A percentile compares a stretch with the other conserved stretches of the same genome.
Conservation (phyloP, 805 yeast species). For the Torulaspora microellipsoides region DNA sequence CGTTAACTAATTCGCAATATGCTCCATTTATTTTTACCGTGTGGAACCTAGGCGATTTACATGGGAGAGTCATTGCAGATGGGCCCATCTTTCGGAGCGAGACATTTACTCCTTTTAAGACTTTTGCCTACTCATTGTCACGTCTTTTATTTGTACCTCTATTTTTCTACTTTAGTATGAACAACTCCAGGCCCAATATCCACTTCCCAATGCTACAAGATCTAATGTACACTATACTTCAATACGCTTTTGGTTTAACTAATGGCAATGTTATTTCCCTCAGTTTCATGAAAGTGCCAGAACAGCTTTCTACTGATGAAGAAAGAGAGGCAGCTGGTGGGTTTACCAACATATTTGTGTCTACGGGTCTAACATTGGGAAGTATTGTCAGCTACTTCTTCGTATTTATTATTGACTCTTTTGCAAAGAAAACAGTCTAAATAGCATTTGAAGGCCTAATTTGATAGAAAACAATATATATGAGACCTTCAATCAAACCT, state of each 20-base stretch:
- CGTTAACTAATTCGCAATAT: conserved; percentile 39
- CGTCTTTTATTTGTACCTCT: conserved; percentile 65
- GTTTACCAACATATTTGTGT: conserved; percentile 73
- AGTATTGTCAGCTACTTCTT: conserved; percentile 68
- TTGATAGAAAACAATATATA: too few relatives aligned
- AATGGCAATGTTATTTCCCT: conserved; percentile 83
- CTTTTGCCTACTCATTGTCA: conserved; percentile 51
- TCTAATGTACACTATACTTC: conserved; percentile 59
- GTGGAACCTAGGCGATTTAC: conserved; percentile 88
- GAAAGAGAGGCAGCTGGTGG: conserved; percentile 95
- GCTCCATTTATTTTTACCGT: conserved; percentile 74
- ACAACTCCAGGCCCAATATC: conserved; percentile 37
- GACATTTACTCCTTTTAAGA: conserved; percentile 24
- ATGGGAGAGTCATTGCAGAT: conserved; percentile 69
- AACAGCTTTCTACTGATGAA: conserved; percentile 51
- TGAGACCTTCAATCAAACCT: too few relatives aligned
- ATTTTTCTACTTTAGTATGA: conserved; percentile 63
- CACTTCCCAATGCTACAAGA: conserved; percentile 46
- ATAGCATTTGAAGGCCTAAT: too few relatives aligned
- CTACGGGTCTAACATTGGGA: conserved; percentile 76
- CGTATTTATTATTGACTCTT: conserved; percentile 35
- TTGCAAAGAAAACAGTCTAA: conserved; percentile 2
- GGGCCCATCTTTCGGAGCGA: conserved; percentile 22
- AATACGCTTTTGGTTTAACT: conserved; percentile 76
- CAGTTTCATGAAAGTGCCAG: conserved; percentile 71